phyloP scores from a whole-genome alignment of 805 yeast genomes.

The Hanseniaspora valbyensis region DNA sequence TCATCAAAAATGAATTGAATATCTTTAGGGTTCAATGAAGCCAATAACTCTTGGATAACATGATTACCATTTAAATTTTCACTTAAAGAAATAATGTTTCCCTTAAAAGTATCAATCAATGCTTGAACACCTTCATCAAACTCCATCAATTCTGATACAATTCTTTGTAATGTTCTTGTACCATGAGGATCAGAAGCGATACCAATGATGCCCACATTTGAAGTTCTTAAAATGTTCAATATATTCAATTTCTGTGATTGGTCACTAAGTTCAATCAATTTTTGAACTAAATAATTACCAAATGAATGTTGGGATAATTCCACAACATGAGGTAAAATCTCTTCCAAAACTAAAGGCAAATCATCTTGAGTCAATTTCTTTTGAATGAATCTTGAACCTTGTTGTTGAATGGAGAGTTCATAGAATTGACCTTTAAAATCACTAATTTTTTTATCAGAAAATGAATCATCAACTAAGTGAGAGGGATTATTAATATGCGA shows the following conservation, averaged over 20 bases:
- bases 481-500: not conserved
- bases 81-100: constrained; percentile 67
- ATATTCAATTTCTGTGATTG: constrained; percentile 58
- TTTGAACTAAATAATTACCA: constrained; percentile 93
- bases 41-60: constrained; percentile 85
- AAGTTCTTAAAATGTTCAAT: constrained; percentile 50
- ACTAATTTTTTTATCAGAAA: constrained; percentile 21
- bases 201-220: constrained; percentile 28
- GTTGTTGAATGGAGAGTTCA: constrained; percentile 85
- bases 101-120: constrained; percentile 47
- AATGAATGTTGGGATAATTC: constrained; percentile 92
- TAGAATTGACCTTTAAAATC: constrained; percentile 66
- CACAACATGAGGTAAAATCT: constrained; percentile 63
- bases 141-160: constrained; percentile 62
- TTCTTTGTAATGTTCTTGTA: constrained; percentile 85
- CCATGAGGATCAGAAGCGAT: constrained; percentile 93
- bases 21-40: constrained; percentile 52
- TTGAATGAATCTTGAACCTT: constrained; percentile 89
- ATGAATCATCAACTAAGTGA: not conserved
- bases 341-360: constrained; percentile 63
- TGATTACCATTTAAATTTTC: constrained; percentile 94
- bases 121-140: constrained; percentile 61
- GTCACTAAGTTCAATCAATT: constrained; percentile 65
- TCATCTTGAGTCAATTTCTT: constrained; percentile 63
- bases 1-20: constrained; percentile 85